These are phyloP conservation scores for Saccharomyces paradoxus DNA, from an alignment of 805 yeast species.

Conservation along the genomic window DNA sequence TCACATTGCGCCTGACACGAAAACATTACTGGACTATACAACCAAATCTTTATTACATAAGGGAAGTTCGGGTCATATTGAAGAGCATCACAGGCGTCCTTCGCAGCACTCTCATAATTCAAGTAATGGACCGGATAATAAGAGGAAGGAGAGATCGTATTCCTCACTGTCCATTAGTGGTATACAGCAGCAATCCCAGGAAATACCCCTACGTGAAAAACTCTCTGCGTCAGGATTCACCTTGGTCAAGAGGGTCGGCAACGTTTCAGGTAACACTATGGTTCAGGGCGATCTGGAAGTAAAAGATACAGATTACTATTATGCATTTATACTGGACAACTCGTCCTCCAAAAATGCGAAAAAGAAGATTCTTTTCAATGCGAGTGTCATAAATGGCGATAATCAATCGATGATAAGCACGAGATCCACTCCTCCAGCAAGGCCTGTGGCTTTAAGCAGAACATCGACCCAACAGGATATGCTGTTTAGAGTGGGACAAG, in stretches of 20 bases:
- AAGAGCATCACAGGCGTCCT: slow-evolving; percentile 2
- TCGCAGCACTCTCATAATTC: neutral
- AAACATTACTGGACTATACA: slow-evolving; percentile 21
- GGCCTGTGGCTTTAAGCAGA: slow-evolving; percentile 9
- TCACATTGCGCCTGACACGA: slow-evolving; percentile 28
- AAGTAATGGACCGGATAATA: neutral
- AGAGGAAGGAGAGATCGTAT: slow-evolving; percentile 10
- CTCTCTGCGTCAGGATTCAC: slow-evolving; percentile 46
- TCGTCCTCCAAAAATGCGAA: slow-evolving; percentile 79
- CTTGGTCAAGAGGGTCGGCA: slow-evolving; percentile 47
- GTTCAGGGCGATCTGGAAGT: slow-evolving; percentile 57
- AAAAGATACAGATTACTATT: slow-evolving; percentile 53
- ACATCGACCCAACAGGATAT: slow-evolving; percentile 14
- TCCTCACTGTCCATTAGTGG: slow-evolving; percentile 31
- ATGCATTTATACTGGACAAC: slow-evolving; percentile 85
- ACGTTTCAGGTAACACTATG: slow-evolving; percentile 51
- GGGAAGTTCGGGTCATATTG: slow-evolving; percentile 10
- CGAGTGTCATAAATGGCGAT: slow-evolving; percentile 29
- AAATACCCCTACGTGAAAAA: slow-evolving; percentile 46
- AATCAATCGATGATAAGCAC: slow-evolving; percentile 8
- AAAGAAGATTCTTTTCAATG: slow-evolving; percentile 69
- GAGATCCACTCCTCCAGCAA: slow-evolving; percentile 11
- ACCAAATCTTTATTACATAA: slow-evolving; percentile 16
- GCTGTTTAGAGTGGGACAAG: slow-evolving; percentile 33
- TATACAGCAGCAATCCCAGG: slow-evolving; percentile 33